These are phyloP conservation scores for Neonectria hederae DNA, from an alignment of 2,329 filamentous ascomycete genomes.

Conservation along the genomic window DNA sequence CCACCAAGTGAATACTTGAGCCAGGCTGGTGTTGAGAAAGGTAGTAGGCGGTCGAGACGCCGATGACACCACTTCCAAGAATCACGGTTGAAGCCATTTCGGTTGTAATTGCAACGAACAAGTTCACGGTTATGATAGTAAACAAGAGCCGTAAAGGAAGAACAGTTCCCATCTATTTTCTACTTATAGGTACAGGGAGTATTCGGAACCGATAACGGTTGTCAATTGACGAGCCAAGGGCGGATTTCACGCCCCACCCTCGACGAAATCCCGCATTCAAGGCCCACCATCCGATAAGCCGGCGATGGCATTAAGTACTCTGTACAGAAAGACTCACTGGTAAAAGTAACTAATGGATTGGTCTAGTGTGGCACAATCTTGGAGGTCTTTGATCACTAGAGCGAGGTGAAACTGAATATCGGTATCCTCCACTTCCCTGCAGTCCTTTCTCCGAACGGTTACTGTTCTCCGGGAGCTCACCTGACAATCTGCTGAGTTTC, in stretches of 20 bases:
- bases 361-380: not conserved
- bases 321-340: not conserved
- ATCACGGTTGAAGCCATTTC: not conserved
- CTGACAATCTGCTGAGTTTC: not conserved
- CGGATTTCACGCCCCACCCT: not conserved
- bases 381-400: not conserved
- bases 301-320: not conserved
- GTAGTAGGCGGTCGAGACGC: not conserved
- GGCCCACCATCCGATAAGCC: not conserved
- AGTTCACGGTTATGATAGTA: not conserved
- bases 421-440: not conserved
- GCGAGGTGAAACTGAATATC: not conserved
- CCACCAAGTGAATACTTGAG: not conserved
- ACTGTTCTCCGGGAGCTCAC: not conserved
- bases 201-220: not conserved
- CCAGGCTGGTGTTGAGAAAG: not conserved
- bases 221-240: not conserved
- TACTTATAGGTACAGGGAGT: not conserved
- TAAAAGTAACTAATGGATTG: not conserved
- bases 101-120: not conserved
- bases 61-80: not conserved
- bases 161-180: not conserved
- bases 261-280: not conserved
- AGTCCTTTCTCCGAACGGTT: not conserved
- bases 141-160: not conserved